Percentiles rank a stretch among this genome's conserved stretches.
These are phyloP conservation scores for Pholiota molesta DNA, from an alignment of 768 basidiomycete genomes.

Conservation along the genomic window DNA sequence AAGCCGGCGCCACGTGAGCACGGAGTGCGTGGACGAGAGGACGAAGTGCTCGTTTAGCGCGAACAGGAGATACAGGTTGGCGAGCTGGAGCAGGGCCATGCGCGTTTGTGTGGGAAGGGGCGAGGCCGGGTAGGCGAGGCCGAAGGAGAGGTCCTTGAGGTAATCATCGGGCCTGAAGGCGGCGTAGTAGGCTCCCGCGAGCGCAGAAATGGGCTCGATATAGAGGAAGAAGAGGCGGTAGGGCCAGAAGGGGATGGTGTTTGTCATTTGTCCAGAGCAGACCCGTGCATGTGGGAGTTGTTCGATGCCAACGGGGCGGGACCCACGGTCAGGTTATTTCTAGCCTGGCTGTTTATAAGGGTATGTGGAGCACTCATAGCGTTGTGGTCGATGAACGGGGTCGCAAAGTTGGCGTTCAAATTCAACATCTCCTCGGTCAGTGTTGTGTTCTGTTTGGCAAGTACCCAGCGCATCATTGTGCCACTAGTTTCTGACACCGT, in stretches of 20 bases:
- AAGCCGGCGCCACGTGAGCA: slow-evolving; percentile 45
- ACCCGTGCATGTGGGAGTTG: background rate
- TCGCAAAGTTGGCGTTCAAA: background rate
- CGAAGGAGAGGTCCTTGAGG: slow-evolving; percentile 36
- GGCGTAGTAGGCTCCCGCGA: slow-evolving; percentile 52
- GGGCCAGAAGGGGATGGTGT: slow-evolving; percentile 16
- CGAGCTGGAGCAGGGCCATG: slow-evolving; percentile 48
- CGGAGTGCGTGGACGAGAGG: slow-evolving; percentile 43
- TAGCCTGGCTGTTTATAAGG: background rate
- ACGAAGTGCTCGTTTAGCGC: slow-evolving; percentile 54
- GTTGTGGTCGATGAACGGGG: background rate
- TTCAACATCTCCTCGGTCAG: too few species aligned
- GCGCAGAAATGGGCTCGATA: slow-evolving; percentile 53
- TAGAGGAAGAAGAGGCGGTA: slow-evolving; percentile 54
- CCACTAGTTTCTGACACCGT: too few species aligned
- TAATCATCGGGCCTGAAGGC: slow-evolving; percentile 39
- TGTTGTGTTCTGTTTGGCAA: too few species aligned
- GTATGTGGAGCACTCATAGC: background rate
- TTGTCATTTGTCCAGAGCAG: background rate
- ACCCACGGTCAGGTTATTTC: background rate
- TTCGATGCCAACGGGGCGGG: background rate
- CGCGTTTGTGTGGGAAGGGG: slow-evolving; percentile 27
- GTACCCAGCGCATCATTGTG: too few species aligned
- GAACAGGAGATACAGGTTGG: slow-evolving; percentile 55
- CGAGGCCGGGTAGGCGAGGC: slow-evolving; percentile 13